Evolutionary conservation across 768 basidiomycete species (phyloP).

Genomic region (Auricularia sp.): DNA sequence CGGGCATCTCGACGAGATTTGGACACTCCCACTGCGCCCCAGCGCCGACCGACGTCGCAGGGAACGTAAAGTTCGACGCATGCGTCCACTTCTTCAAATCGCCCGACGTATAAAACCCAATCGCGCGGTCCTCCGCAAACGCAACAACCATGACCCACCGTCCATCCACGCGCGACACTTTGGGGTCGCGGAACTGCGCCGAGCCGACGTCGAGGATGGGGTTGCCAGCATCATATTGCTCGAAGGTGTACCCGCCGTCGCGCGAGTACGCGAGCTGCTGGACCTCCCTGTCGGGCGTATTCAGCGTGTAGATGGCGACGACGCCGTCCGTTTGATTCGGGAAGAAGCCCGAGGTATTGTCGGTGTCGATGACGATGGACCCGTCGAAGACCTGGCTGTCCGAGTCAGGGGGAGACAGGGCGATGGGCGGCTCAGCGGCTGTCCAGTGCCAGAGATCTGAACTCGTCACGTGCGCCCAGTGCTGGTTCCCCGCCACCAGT

Average conservation of each 20-base stretch:
- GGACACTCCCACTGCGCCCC: conserved; percentile 13
- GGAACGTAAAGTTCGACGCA: conserved; percentile 11
- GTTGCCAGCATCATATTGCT: conserved; percentile 11
- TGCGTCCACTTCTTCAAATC: conserved; percentile 16
- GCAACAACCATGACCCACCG: conserved; percentile 20
- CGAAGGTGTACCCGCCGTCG: conserved; percentile 18
- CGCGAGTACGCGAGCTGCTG: conserved; percentile 17
- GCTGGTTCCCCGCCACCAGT: conserved; percentile 17
- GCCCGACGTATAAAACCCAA: conserved; percentile 17
- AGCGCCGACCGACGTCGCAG: conserved; percentile 6
- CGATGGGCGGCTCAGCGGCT: conserved; percentile 16
- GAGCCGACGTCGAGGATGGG: conserved; percentile 16
- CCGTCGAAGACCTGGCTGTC: conserved; percentile 16
- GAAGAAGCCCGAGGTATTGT: conserved; percentile 22
- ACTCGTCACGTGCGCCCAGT: conserved; percentile 22
- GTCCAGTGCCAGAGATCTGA: conserved; percentile 18
- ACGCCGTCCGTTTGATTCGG: conserved; percentile 11
- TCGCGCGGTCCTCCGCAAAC: conserved; percentile 11
- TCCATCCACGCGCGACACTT: conserved; percentile 15
- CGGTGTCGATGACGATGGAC: conserved; percentile 14
- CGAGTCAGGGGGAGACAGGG: conserved; percentile 15
- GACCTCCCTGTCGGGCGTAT: conserved; percentile 13
- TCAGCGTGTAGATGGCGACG: conserved; percentile 20
- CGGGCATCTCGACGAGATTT: conserved; percentile 14
- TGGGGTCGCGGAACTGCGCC: conserved; percentile 20